These are phyloP conservation scores for Logfia minima DNA, from an alignment of 129 eudicot genomes.

Conservation along the genomic window DNA sequence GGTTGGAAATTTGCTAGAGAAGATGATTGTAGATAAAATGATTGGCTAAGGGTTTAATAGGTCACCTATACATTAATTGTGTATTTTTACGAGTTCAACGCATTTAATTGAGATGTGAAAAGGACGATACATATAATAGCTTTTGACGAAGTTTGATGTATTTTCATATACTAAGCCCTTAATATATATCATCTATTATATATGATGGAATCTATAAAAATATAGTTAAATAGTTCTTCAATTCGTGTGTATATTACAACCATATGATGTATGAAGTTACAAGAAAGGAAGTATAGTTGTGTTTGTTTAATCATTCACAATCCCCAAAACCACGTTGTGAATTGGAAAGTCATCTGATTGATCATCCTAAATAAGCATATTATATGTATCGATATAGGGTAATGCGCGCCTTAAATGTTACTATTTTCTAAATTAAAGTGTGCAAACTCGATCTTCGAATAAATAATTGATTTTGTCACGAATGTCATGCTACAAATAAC, in stretches of 20 bases:
- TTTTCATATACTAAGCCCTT: too few species aligned
- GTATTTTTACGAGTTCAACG: too few species aligned
- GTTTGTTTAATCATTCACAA: neutral
- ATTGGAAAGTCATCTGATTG: slow-evolving; percentile 3
- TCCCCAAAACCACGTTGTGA: slow-evolving; percentile 12
- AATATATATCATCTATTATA: neutral
- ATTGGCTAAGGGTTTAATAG: neutral
- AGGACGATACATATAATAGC: too few species aligned
- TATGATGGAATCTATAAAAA: too few species aligned
- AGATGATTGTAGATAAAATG: too few species aligned
- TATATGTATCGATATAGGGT: neutral
- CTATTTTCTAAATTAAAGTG: slow-evolving; percentile 4
- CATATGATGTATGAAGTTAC: neutral
- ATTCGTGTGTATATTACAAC: too few species aligned
- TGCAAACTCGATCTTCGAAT: slow-evolving; percentile 19
- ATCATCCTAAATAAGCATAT: slow-evolving; percentile 19
- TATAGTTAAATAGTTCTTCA: too few species aligned
- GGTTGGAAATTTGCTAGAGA: too few species aligned
- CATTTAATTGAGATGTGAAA: too few species aligned
- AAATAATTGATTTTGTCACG: slow-evolving; percentile 20
- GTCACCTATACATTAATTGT: too few species aligned
- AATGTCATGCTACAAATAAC: slow-evolving; percentile 46
- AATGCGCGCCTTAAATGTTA: neutral
- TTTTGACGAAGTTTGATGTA: too few species aligned
- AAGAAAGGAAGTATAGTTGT: neutral